Evolutionary conservation across 2,329 filamentous ascomycete genomes (phyloP), one percentile per base, ranked within the genome.

Genomic region (Neopestalotiopsis clavispora): DNA sequence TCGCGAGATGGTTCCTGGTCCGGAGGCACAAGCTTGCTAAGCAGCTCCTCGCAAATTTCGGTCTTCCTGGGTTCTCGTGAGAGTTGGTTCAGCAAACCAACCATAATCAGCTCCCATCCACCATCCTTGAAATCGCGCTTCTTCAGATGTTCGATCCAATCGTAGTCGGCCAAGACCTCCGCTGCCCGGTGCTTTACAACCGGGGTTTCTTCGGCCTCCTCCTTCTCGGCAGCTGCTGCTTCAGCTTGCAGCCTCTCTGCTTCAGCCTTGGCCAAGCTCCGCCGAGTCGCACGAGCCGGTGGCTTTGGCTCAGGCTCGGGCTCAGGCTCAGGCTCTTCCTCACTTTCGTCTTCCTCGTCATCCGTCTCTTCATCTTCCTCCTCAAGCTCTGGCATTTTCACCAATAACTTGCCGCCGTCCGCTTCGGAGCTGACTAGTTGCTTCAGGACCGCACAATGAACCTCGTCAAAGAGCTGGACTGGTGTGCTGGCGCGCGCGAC

Each of bases 361-460:
- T 89, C 87, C 10, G 87, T 87, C 0, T 90, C 89, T 1, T 93
- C 91, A 1, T 92, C 90, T 0, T 92, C 90, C 1, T 90, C 87
- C 17, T 92, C 90, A 65, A 95, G 84, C 65, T 94, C 91, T 0
- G 94, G 94, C 5, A 98, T 84, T 13, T 89, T 88, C 14, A 97
- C 91, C 71, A 95, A 90, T 12, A 97, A 84, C 73, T 94, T 92
- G 6, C 95, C 95, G 56, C 91, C 91, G 42, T 94, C 90, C 14
- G 87, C 85, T 69, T 95, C 91, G 0, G 90, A 87, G 73, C 91
- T 90, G 58, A 98, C 93, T 28, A 98, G 85, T 38, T 94, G 89
- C 78, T 97, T 98, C 70, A 99, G 83, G 3, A 98, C 90, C 0
- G 95, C 91, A 78, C 96, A 99, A 79, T 98, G 95, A 4, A 96